Conservation (phyloP, 257 asterid species). For the Handroanthus guayacan region DNA sequence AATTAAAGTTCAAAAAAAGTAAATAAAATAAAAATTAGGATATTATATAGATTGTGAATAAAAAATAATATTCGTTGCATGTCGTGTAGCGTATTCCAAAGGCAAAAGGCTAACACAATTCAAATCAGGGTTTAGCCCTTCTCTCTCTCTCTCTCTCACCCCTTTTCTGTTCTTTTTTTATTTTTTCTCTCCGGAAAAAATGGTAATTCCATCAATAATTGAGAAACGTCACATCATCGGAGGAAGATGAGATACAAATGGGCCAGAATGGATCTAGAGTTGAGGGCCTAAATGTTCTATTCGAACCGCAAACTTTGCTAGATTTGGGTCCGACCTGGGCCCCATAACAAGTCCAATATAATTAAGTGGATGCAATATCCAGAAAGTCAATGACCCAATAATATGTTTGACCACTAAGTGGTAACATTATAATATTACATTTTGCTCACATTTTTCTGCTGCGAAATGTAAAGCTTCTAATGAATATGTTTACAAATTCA, state of each 20-base stretch:
- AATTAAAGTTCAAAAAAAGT: too few relatives aligned
- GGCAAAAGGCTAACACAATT: too few relatives aligned
- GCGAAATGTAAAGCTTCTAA: too few relatives aligned
- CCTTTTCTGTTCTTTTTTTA: too few relatives aligned
- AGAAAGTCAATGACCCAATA: neutral
- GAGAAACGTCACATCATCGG: neutral
- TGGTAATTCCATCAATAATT: neutral
- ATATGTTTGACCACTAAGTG: slow-evolving; percentile 6
- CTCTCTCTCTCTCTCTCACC: too few relatives aligned
- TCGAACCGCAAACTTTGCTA: neutral
- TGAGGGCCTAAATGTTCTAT: slow-evolving; percentile 24
- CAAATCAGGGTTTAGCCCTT: too few relatives aligned
- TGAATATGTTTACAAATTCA: too few relatives aligned
- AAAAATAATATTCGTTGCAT: too few relatives aligned
- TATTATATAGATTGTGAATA: too few relatives aligned
- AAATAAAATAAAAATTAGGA: too few relatives aligned
- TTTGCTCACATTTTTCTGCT: neutral
- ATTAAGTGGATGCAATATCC: neutral
- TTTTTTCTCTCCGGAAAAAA: neutral
- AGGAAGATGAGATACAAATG: slow-evolving; percentile 20
- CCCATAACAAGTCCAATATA: slow-evolving; percentile 21
- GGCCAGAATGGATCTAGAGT: slow-evolving; percentile 24
- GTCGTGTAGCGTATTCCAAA: too few relatives aligned
- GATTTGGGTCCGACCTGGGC: slow-evolving; percentile 25
- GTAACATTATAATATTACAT: neutral